Evolutionary conservation across 2,329 filamentous ascomycete species (phyloP), one percentile per base, ranked within the genome.

Genomic region (Phialocephala subalpina): DNA sequence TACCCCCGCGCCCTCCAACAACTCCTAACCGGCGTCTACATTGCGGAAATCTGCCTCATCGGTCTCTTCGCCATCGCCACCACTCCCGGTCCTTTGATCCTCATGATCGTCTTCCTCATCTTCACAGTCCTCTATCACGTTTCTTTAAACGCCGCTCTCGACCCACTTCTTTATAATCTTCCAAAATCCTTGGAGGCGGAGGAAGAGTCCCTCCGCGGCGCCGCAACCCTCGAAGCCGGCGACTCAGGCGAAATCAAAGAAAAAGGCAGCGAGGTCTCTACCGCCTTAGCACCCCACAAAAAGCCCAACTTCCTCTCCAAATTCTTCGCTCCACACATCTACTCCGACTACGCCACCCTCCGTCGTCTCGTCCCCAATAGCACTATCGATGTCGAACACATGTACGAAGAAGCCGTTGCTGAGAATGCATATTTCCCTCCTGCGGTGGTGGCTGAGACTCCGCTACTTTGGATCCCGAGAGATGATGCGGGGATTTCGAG

Each of bases 381-480:
- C 38, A 40, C 81, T 5, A 70, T 74, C 8, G 71, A 76, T 62
- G 33, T 80, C 0, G 80, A 85, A 9, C 84, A 88, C 62, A 75
- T 84, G 0, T 94, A 96, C 76, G 76, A 86, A 0, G 81, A 84
- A 0, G 83, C 89, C 59, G 81, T 87, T 1, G 87, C 91, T 75
- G 81, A 83, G 12, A 84, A 91, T 58, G 94, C 92, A 0, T 95
- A 93, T 79, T 87, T 86, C 78, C 89, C 94, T 68, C 92, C 93
- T 0, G 85, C 90, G 0, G 84, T 95, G 75, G 86, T 78, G 27
- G 83, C 87, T 67, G 70, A 83, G 71, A 79, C 86, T 1, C 92
- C 92, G 1, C 80, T 93, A 35, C 82, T 97, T n/a, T 97, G 94
- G 94, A 92, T 97, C 62, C 93, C 94, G 0, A 83, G 87, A 65